phyloP scores from a whole-genome alignment of 306 rosid genomes.

The Amphicarpaea edgeworthii region DNA sequence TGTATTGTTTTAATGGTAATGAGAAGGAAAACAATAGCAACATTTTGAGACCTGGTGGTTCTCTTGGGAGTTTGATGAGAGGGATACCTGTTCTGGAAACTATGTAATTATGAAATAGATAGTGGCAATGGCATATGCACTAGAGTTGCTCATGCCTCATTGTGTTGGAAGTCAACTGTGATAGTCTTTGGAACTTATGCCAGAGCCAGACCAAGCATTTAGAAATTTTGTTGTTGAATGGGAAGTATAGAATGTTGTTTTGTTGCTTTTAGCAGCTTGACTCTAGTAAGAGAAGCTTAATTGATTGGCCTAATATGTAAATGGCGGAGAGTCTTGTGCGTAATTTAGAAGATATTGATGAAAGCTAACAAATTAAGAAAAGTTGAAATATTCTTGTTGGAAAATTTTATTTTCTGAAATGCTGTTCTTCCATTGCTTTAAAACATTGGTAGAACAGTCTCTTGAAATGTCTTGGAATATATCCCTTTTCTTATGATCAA shows the following conservation, averaged over 20 bases:
- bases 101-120: slow-evolving; percentile 33
- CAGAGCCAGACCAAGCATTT: slow-evolving; percentile 17
- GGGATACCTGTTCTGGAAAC: neutral
- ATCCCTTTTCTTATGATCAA: neutral
- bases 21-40: slow-evolving; percentile 7
- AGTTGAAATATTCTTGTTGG: neutral
- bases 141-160: neutral
- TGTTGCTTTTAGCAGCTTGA: neutral
- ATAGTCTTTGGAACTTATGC: neutral
- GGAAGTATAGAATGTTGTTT: neutral
- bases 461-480: neutral
- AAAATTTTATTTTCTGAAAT: neutral
- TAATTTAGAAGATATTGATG: neutral
- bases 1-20: slow-evolving; percentile 64
- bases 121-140: neutral
- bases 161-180: neutral
- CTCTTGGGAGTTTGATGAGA: slow-evolving; percentile 49
- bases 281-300: neutral
- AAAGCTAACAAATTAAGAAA: neutral
- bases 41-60: slow-evolving; percentile 6
- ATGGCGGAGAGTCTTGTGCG: neutral
- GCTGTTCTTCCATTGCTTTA: neutral
- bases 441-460: neutral
- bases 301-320: neutral
- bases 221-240: neutral